Percentiles rank a stretch among this genome's conserved stretches.
Evolutionary conservation across 1,284 basidiomycete genomes (phyloP).

Genomic region (Ceratorhiza oryzae-sativae): DNA sequence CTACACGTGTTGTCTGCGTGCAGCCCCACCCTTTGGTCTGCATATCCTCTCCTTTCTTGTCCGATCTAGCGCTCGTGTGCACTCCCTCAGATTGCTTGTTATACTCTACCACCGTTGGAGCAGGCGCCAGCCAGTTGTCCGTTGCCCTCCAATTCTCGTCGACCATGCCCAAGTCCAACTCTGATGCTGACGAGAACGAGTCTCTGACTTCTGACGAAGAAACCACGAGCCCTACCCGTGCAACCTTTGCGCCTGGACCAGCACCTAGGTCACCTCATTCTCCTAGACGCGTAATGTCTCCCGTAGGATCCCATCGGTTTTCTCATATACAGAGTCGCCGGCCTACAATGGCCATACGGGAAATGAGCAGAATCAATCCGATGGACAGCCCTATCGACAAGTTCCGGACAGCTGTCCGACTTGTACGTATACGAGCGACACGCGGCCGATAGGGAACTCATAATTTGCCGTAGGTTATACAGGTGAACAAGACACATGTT

Average conservation of each 20-base stretch:
- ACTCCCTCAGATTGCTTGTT: neutral
- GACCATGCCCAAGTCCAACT: constrained; percentile 33
- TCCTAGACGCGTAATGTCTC: neutral
- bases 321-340: constrained; percentile 16
- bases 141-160: neutral
- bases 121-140: neutral
- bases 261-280: constrained; percentile 6
- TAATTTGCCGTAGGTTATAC: constrained; percentile 10
- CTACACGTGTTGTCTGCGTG: constrained; percentile 16
- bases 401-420: constrained; percentile 28
- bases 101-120: neutral
- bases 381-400: constrained; percentile 15
- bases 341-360: neutral
- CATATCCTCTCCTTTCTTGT: constrained; percentile 21
- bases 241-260: constrained; percentile 15
- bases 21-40: neutral
- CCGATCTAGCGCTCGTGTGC: neutral
- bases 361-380: constrained; percentile 4
- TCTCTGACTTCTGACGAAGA: constrained; percentile 38
- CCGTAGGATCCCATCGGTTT: neutral
- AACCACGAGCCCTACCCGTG: constrained; percentile 20
- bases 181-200: constrained; percentile 38
- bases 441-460: neutral
- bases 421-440: neutral
- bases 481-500: constrained; percentile 22